phyloP scores from a whole-genome alignment of 2,329 filamentous ascomycete genomes.

The Sporothrix brasiliensis region DNA sequence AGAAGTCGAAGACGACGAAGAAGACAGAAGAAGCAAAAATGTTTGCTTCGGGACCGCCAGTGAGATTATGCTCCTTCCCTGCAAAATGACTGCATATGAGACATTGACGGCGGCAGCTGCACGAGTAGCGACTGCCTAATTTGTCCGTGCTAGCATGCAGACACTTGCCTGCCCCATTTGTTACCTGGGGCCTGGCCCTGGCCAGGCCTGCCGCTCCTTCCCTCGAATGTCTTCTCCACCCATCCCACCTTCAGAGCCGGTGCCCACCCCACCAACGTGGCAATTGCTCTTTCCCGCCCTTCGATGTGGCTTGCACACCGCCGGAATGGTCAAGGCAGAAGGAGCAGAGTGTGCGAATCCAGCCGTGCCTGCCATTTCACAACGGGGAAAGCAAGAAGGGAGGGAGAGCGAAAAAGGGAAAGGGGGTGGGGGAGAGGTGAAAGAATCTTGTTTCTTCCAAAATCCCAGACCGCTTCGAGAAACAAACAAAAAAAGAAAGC shows the following conservation, averaged over 20 bases:
- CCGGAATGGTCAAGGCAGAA: conserved; percentile 29
- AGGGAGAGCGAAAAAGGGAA: background rate
- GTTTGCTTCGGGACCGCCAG: background rate
- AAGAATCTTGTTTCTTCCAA: background rate
- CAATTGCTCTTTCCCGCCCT: conserved; percentile 23
- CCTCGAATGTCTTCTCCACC: background rate
- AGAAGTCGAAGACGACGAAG: background rate
- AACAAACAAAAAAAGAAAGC: background rate
- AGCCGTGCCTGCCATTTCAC: conserved; percentile 16
- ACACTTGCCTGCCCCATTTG: conserved; percentile 10
- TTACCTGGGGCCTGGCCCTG: background rate
- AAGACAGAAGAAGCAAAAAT: background rate
- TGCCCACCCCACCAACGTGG: conserved; percentile 26
- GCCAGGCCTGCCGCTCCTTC: conserved; percentile 2
- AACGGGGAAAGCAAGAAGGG: background rate
- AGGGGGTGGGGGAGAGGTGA: background rate
- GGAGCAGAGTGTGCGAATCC: background rate
- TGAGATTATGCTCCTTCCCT: background rate
- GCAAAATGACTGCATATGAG: conserved; percentile 22
- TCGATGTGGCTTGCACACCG: conserved; percentile 29
- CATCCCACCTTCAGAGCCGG: conserved; percentile 23
- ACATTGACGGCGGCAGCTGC: background rate
- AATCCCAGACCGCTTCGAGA: conserved; percentile 16
- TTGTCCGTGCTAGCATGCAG: conserved; percentile 27
- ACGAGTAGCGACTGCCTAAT: conserved; percentile 10